Conservation (phyloP, 257 asterid species). For the Primulina eburnea region DNA sequence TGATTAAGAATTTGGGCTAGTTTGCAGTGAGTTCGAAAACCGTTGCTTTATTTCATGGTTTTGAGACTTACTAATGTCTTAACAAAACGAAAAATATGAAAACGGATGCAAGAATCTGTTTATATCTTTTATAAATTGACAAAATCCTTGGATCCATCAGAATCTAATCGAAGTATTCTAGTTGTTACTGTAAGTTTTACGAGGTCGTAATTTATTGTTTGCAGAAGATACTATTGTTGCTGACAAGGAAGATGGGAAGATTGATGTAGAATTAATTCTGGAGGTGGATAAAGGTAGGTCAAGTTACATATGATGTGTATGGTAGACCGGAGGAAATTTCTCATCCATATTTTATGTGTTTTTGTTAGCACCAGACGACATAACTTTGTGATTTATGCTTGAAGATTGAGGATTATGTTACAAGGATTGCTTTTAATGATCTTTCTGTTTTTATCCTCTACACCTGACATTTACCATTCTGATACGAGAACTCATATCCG, state of each 20-base stretch:
- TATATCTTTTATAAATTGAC: not conserved
- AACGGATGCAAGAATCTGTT: not conserved
- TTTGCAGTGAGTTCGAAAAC: not conserved
- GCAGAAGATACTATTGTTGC: slow-evolving; percentile 38
- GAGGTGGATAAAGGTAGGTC: slow-evolving; percentile 35
- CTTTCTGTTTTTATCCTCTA: not conserved
- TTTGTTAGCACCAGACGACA: not conserved
- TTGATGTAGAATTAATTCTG: slow-evolving; percentile 30
- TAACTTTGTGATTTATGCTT: not conserved
- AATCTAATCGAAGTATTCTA: not conserved
- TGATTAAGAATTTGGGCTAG: not conserved
- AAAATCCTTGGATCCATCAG: slow-evolving; percentile 2
- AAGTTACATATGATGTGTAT: not conserved
- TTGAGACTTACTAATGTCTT: not conserved
- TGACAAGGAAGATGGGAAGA: slow-evolving; percentile 34
- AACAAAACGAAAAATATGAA: not conserved
- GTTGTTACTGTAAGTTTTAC: not conserved
- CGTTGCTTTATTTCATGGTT: not conserved
- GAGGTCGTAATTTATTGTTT: slow-evolving; percentile 22
- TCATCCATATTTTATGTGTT: not conserved
- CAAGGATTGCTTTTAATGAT: not conserved
- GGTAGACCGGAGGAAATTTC: not conserved
- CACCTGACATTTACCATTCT: not conserved
- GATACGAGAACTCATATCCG: not conserved
- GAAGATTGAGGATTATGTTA: not conserved